These are phyloP conservation scores for Zygotorulaspora danielsina DNA, from an alignment of 805 yeast species.

Conservation along the genomic window DNA sequence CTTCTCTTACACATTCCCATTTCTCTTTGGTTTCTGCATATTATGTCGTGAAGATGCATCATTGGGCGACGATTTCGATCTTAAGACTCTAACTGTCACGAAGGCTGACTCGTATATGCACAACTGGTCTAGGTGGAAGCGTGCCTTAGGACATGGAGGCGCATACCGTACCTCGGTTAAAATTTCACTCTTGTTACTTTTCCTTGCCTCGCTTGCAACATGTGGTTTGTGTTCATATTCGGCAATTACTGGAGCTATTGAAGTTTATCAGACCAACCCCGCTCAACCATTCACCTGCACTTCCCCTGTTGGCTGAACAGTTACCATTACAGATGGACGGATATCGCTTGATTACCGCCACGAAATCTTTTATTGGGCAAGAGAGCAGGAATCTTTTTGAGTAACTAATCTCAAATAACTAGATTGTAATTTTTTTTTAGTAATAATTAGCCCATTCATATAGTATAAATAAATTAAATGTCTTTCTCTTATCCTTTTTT, in stretches of 20 bases:
- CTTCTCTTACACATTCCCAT: constrained; percentile 46
- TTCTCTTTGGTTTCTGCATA: constrained; percentile 20
- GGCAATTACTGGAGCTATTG: constrained; percentile 15
- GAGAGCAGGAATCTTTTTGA: no score
- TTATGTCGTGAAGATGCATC: constrained; percentile 29
- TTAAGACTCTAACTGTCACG: constrained; percentile 12
- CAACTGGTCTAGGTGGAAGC: constrained; percentile 35
- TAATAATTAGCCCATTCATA: no score
- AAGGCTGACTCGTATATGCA: constrained; percentile 13
- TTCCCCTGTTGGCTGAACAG: constrained; percentile 14
- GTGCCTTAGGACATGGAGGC: constrained; percentile 28
- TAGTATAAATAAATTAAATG: no score
- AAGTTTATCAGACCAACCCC: constrained; percentile 12
- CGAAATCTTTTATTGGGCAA: no score
- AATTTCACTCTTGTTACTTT: constrained; percentile 29
- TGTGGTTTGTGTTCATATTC: constrained; percentile 18
- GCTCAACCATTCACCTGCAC: constrained; percentile 16
- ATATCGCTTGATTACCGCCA: no score
- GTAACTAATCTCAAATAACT: no score
- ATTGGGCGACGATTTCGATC: constrained; percentile 35
- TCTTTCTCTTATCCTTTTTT: no score
- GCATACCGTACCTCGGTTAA: constrained; percentile 21
- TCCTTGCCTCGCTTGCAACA: constrained; percentile 25
- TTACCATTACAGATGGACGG: no score
- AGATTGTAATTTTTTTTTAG: no score